Conservation (phyloP, 495 filamentous ascomycete genomes). For the Trichoderma virens region DNA sequence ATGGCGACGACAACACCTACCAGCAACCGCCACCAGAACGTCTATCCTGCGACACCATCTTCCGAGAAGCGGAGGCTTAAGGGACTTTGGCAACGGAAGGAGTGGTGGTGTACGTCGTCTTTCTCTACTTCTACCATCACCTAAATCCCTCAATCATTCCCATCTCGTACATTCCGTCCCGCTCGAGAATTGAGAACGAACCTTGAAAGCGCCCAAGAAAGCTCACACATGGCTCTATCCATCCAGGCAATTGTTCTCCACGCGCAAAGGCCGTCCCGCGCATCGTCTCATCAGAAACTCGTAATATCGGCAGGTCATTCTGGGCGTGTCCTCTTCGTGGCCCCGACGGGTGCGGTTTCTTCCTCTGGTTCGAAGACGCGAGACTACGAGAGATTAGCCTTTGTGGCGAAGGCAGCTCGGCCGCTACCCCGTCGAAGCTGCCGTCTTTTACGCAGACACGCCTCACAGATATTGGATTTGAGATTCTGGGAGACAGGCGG, state of each 20-base stretch:
- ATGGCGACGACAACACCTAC: background rate
- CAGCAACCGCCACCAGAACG: background rate
- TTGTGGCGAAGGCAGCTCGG: background rate
- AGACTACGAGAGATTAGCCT: background rate
- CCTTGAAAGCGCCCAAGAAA: too few relatives aligned
- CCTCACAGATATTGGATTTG: background rate
- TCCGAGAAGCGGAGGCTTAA: background rate
- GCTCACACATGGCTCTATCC: background rate
- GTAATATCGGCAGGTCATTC: background rate
- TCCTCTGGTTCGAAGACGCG: conserved; percentile 4
- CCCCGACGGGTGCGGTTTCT: background rate
- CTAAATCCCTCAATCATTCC: background rate
- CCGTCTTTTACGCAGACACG: background rate
- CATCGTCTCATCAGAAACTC: background rate
- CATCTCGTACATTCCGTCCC: background rate
- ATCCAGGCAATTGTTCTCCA: conserved; percentile 9
- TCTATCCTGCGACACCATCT: background rate
- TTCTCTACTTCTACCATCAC: background rate
- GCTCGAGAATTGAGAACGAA: too few relatives aligned
- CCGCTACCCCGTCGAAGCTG: background rate
- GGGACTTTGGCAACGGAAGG: background rate
- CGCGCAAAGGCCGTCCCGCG: background rate
- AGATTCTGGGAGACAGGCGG: background rate
- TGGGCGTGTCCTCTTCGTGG: background rate
- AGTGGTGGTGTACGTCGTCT: conserved; percentile 9